Base-by-base conservation (phyloP, 176 grass and related monocot genomes). In the Cocos nucifera region DNA sequence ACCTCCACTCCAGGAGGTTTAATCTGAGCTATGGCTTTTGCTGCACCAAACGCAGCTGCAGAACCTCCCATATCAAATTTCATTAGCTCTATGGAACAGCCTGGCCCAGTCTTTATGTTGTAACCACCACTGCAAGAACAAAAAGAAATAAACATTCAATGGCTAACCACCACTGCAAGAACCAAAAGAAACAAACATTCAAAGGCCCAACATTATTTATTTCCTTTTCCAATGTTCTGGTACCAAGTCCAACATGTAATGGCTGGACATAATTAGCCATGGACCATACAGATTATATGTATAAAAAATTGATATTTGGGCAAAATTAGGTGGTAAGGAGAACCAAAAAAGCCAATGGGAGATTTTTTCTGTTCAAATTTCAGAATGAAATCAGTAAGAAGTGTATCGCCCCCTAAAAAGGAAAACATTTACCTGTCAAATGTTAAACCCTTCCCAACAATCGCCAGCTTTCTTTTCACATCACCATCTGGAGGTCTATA, bases 31-130 rank as follows among this genome's bases (percentile, higher is more conserved):
- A 97, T 83, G 50, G 93, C 93, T 82, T 97, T 97, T 60, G 93
- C 93, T 22, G 93, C 84, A 69, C 93, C 93, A 59, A 97, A 87
- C 17, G 86, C 69, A 67, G 93, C 93, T 14, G 87, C 93, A 62
- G 93, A 83, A 69, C 93, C 93, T 73, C 93, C 93, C 87, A 97
- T 97, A 73, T 97, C 93, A 78, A 78, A 88, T 77, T 97, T 97
- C 92, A 97, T 97, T 54, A 97, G 64, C 25, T 97, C 92, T 15
- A 97, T 97, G 59, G 39, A 82, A 77, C 87, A 91, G 24, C 80
- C 86, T 74, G 91, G 86, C 23, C 93, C 93, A 12, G 81, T 88
- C 75, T 97, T 97, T 77, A 97, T 97, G 84, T 97, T 97, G 81
- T 97, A 97, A 74, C 93, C 93, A 75, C 93, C 93, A 59, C 93